Percentiles rank a stretch among this genome's conserved stretches.
Evolutionary conservation across 1,284 basidiomycete species (phyloP).

Genomic region (Sporisorium iseilematis-ciliati): DNA sequence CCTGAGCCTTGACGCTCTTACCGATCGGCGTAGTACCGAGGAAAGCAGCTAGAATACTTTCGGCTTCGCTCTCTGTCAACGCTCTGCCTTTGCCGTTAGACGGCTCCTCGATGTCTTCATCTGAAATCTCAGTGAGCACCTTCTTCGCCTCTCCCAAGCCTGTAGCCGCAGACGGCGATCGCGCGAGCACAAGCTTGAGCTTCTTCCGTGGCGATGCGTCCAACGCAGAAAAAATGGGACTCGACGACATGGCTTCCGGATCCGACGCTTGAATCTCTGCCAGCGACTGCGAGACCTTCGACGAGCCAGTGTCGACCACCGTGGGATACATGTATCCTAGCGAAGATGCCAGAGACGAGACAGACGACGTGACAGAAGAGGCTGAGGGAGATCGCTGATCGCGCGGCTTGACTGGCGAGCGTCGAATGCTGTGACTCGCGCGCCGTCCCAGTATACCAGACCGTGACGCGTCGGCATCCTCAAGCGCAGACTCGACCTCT

Average conservation of each 20-base stretch:
- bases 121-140: conserved; percentile 10
- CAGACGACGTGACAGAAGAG: conserved; percentile 14
- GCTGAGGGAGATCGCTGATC: conserved; percentile 21
- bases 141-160: conserved; percentile 8
- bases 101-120: conserved; percentile 6
- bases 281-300: conserved; percentile 35
- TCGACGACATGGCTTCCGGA: conserved; percentile 21
- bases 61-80: conserved; percentile 42
- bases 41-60: conserved; percentile 39
- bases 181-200: conserved; percentile 18
- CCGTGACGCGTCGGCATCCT: background rate
- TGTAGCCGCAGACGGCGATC: conserved; percentile 8
- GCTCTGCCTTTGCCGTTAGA: conserved; percentile 17
- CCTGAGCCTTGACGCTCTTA: conserved; percentile 1
- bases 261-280: conserved; percentile 33
- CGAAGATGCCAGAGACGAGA: conserved; percentile 27
- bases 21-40: conserved; percentile 32
- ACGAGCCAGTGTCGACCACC: conserved; percentile 25
- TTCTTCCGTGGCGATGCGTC: conserved; percentile 15
- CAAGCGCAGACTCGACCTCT: conserved; percentile 30
- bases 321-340: conserved; percentile 45
- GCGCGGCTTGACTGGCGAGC: conserved; percentile 15
- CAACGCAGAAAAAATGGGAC: conserved; percentile 2
- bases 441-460: background rate
- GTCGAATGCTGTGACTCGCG: conserved; percentile 14